Evolutionary conservation across 23 red algal genomes (phyloP).

Genomic region (Cyanidioschyzon merolae): DNA sequence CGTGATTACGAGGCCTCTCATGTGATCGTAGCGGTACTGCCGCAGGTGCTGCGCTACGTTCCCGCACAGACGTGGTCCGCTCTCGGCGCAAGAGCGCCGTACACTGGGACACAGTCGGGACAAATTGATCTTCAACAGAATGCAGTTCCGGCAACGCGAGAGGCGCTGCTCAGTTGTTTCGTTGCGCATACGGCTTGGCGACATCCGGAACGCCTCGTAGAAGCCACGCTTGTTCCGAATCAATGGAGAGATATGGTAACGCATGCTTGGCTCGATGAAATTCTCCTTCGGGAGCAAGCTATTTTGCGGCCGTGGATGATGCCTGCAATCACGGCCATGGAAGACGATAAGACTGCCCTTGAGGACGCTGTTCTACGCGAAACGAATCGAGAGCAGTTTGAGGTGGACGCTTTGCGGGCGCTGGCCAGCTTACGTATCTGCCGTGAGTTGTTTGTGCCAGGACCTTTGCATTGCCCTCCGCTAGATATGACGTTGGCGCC

Average conservation of each 20-base stretch:
- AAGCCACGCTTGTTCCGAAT: not conserved
- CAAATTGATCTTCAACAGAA: not conserved
- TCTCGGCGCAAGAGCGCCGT: no score
- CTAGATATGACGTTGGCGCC: not conserved
- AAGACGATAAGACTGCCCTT: not conserved
- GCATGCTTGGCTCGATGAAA: not conserved
- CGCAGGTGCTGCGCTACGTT: not conserved
- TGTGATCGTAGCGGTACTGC: not conserved
- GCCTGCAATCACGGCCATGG: not conserved
- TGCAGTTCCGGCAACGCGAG: not conserved
- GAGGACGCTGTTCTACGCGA: not conserved
- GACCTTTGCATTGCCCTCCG: not conserved
- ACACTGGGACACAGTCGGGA: not conserved
- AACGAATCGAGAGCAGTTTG: not conserved
- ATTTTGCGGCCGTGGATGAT: not conserved
- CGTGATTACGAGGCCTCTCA: not conserved
- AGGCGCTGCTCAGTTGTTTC: not conserved
- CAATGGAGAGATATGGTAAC: not conserved
- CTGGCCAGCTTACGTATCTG: not conserved
- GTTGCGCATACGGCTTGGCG: not conserved
- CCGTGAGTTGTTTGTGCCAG: not conserved
- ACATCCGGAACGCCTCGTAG: not conserved
- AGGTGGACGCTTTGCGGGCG: not conserved
- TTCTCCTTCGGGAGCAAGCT: not conserved
- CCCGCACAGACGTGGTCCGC: not conserved